Base-by-base conservation (phyloP, 1,284 basidiomycete species). In the Pseudozyma tsukubaensis region DNA sequence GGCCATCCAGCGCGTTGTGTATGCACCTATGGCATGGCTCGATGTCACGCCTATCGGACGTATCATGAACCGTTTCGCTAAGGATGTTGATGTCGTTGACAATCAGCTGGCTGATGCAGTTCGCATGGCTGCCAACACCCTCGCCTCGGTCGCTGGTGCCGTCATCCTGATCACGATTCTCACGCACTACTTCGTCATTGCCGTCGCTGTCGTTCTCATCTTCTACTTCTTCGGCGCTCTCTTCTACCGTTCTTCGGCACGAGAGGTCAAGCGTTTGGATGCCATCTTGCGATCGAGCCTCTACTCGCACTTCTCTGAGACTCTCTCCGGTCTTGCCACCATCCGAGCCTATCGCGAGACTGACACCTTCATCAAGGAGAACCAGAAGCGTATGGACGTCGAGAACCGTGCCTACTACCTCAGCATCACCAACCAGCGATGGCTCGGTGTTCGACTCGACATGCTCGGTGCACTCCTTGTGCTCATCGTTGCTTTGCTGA, bases 371-470 rank as follows among this genome's bases (percentile, higher is more conserved):
- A 85, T 88, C 55, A 82, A 84, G 10, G 88, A 91, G 75, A 87
- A 89, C 40, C 70, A 76, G n/a, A 80, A 78, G 55, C 88, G 90
- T n/a, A 88, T 95, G 54, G 92, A 97, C 78, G 86, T 92, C 48
- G 94, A 97, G 86, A 96, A 97, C 82, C 88, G 92, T 39, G 93
- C 94, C 2, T 96, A 95, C 84, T 94, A 91, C 89, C 85, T 96
- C 67, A 94, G 92, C 0, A 88, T 92, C 21, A 87, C 89, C 13
- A 94, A 94, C 83, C 86, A 92, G 89, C 89, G 93, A 59, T 95
- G 93, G 93, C 90, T 96, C 21, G 92, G 92, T 67, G 76, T 91
- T 16, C 86, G 90, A 2, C 85, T 91, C 8, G 86, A 86, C 66
- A 36, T 84, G 21, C 68, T 85, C n/a, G 84, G 85, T 37, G 74